These are phyloP conservation scores for Xylaria palmicola DNA, from an alignment of 495 filamentous ascomycete species.

Conservation along the genomic window DNA sequence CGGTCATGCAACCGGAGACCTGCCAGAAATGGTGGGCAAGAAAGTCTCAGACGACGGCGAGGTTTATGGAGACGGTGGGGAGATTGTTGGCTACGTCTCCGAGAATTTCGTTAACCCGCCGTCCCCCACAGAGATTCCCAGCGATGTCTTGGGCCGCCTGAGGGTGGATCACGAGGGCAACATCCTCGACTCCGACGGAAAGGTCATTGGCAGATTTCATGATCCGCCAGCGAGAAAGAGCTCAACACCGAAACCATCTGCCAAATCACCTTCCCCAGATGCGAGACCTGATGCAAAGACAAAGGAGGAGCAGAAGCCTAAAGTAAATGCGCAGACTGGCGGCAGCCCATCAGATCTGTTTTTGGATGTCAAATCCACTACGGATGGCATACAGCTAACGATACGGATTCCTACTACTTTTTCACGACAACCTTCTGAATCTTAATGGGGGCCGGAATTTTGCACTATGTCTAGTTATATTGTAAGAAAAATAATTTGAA, in stretches of 20 bases:
- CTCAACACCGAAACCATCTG: conserved; percentile 15
- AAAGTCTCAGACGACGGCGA: conserved; percentile 44
- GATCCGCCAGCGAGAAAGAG: conserved; percentile 33
- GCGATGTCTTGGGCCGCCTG: conserved; percentile 40
- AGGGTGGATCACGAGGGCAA: conserved; percentile 47
- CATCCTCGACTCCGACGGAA: conserved; percentile 42
- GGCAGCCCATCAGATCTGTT: conserved; percentile 52
- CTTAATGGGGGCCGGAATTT: background rate
- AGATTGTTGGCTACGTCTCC: conserved; percentile 47
- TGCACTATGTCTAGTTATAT: background rate
- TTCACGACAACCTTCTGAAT: conserved; percentile 11
- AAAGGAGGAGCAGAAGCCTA: conserved; percentile 34
- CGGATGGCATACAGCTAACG: conserved; percentile 50
- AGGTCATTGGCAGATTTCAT: conserved; percentile 46
- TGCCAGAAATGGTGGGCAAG: conserved; percentile 46
- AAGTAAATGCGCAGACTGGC: conserved; percentile 35
- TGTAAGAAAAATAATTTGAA: background rate
- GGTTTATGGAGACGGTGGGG: conserved; percentile 44
- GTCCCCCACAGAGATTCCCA: conserved; percentile 30
- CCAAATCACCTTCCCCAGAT: conserved; percentile 12
- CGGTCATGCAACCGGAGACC: conserved; percentile 45
- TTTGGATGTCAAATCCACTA: conserved; percentile 52
- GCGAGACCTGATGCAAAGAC: conserved; percentile 18
- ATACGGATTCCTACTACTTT: conserved; percentile 54
- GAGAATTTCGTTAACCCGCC: conserved; percentile 37